Evolutionary conservation across 2,329 filamentous ascomycete species (phyloP).

Genomic region (Aspergillus sp.): DNA sequence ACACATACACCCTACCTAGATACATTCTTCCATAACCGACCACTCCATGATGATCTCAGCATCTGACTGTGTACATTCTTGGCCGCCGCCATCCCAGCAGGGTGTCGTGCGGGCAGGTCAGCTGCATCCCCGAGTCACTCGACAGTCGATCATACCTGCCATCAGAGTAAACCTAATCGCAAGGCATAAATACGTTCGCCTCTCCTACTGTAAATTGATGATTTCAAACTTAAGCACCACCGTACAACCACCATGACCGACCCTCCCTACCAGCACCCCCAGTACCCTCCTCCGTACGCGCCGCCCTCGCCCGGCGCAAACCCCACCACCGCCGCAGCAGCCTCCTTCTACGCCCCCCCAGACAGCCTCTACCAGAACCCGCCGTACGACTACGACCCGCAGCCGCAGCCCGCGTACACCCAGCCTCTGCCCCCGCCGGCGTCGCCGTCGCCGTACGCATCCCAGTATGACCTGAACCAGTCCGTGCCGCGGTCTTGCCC

Average conservation of each 20-base stretch:
- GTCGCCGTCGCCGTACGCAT: conserved; percentile 7
- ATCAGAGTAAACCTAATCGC: not conserved
- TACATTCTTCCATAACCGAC: too few relatives aligned
- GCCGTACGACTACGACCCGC: conserved; percentile 28
- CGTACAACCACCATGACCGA: conserved; percentile 46
- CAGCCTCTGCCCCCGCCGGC: conserved; percentile 7
- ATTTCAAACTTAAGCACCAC: not conserved
- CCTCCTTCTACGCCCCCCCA: conserved; percentile 21
- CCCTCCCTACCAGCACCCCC: conserved; percentile 44
- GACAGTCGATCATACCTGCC: conserved; percentile 9
- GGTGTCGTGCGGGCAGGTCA: conserved; percentile 28
- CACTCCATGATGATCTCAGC: not conserved
- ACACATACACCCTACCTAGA: too few relatives aligned
- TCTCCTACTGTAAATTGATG: too few relatives aligned
- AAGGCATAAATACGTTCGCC: not conserved
- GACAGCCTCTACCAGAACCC: conserved; percentile 22
- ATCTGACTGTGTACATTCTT: conserved; percentile 1
- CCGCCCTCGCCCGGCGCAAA: conserved; percentile 20
- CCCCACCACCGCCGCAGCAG: conserved; percentile 9
- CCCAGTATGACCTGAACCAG: conserved; percentile 12
- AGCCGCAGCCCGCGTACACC: conserved; percentile 9
- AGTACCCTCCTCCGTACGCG: conserved; percentile 28
- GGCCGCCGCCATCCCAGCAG: conserved; percentile 2
- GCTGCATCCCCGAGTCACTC: conserved; percentile 12
- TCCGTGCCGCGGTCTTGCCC: conserved; percentile 6